These are phyloP conservation scores for Microstroma glucosiphilum DNA, from an alignment of 1,284 basidiomycete species.

Conservation along the genomic window DNA sequence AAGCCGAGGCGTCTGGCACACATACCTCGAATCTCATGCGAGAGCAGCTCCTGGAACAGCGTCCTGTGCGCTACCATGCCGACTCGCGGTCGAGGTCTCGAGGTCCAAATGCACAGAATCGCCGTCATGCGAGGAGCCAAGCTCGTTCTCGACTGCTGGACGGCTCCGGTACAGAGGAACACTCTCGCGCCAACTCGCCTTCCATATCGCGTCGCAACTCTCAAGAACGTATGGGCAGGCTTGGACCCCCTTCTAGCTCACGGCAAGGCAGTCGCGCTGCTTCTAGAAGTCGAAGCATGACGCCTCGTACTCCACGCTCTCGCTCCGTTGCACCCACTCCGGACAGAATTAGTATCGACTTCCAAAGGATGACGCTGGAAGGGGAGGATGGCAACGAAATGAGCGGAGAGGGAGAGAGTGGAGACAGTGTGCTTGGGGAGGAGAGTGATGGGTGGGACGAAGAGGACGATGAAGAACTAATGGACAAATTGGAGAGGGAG, in stretches of 20 bases:
- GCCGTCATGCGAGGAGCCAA: too few species aligned
- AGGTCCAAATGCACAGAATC: not conserved
- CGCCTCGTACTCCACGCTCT: not conserved
- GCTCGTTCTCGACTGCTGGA: too few species aligned
- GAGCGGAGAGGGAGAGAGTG: not conserved
- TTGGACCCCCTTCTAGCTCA: too few species aligned
- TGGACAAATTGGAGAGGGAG: conserved; percentile 9
- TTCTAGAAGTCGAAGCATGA: not conserved
- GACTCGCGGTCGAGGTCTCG: not conserved
- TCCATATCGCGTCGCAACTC: too few species aligned
- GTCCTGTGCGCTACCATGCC: not conserved
- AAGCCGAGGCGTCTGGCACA: not conserved
- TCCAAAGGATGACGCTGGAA: not conserved
- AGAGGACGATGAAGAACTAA: conserved; percentile 8
- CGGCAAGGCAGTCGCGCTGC: too few species aligned
- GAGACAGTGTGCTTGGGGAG: not conserved
- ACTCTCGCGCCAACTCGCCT: too few species aligned
- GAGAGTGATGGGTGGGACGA: conserved; percentile 8
- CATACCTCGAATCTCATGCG: conserved; percentile 2
- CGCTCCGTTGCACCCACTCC: not conserved
- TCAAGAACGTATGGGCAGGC: too few species aligned
- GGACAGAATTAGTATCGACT: not conserved
- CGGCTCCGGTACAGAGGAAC: too few species aligned
- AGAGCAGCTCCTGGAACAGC: not conserved
- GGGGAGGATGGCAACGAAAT: not conserved